Evolutionary conservation across 139 green algal genomes (phyloP).

Genomic region (Zygnema cylindricum): DNA sequence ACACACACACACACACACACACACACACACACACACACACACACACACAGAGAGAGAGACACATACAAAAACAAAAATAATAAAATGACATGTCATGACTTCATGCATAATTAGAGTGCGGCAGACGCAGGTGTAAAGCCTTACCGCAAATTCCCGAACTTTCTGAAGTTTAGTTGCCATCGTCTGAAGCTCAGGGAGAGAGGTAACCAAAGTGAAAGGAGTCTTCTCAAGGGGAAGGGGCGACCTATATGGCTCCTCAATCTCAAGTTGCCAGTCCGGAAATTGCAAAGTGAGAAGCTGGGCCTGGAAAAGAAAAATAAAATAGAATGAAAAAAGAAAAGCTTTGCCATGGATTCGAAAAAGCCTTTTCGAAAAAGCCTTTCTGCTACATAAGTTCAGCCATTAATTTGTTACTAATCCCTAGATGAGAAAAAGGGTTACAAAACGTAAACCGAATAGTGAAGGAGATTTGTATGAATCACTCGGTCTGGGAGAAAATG

Average conservation of each 20-base stretch:
- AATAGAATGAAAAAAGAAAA: no score
- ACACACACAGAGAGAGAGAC: neutral
- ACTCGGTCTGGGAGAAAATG: no score
- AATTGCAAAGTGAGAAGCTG: constrained; percentile 69
- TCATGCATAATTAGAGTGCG: no score
- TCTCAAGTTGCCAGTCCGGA: constrained; percentile 59
- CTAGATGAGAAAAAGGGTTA: no score
- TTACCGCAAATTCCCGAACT: neutral
- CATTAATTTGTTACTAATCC: no score
- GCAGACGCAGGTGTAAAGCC: neutral
- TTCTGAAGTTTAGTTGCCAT: neutral
- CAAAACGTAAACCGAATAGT: no score
- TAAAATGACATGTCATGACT: no score
- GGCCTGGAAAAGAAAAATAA: constrained; percentile 12
- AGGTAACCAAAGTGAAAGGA: constrained; percentile 73
- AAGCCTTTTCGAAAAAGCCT: no score
- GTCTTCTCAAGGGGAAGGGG: constrained; percentile 65
- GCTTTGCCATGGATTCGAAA: no score
- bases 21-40: constrained; percentile 8
- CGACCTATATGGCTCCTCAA: neutral
- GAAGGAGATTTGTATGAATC: no score
- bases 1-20: neutral
- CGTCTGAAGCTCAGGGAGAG: constrained; percentile 11
- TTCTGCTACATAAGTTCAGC: no score
- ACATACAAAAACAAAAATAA: no score